Percentiles rank a stretch among this genome's conserved stretches.
These are phyloP conservation scores for Coccinonectria pachysandricola DNA, from an alignment of 2,329 filamentous ascomycete species.

Conservation along the genomic window DNA sequence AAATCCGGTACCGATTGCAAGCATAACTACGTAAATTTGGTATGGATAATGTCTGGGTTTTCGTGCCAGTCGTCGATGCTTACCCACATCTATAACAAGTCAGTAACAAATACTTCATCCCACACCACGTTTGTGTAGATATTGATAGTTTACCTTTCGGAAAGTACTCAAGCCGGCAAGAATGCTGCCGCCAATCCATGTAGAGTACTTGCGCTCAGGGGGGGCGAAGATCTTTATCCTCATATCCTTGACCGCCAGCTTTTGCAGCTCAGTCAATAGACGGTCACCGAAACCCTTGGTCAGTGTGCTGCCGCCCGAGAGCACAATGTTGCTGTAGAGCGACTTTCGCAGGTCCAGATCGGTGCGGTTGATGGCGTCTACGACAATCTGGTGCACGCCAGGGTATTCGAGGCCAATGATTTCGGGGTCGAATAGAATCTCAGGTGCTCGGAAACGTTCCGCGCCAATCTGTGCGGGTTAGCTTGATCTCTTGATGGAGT, in stretches of 20 bases:
- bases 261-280: constrained; percentile 82
- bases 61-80: constrained; percentile 99
- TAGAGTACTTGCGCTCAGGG: constrained; percentile 95
- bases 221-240: constrained; percentile 98
- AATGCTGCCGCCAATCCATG: constrained; percentile 98
- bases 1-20: no score
- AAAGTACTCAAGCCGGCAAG: constrained; percentile 94
- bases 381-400: constrained; percentile 94
- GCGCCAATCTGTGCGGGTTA: constrained; percentile 74
- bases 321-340: constrained; percentile 91
- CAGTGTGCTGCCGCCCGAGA: constrained; percentile 90
- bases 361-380: constrained; percentile 88
- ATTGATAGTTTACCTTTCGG: constrained; percentile 95
- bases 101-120: no score
- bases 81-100: constrained; percentile 79
- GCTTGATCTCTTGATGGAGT: no score
- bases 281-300: constrained; percentile 96
- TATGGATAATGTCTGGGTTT: constrained; percentile 97
- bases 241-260: constrained; percentile 96
- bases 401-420: constrained; percentile 92
- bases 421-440: constrained; percentile 96
- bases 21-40: constrained; percentile 70
- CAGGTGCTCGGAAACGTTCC: constrained; percentile 89
- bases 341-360: constrained; percentile 93
- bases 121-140: no score